Evolutionary conservation across 75 land plant species (phyloP).

Genomic region (Selaginella tamariscina): DNA sequence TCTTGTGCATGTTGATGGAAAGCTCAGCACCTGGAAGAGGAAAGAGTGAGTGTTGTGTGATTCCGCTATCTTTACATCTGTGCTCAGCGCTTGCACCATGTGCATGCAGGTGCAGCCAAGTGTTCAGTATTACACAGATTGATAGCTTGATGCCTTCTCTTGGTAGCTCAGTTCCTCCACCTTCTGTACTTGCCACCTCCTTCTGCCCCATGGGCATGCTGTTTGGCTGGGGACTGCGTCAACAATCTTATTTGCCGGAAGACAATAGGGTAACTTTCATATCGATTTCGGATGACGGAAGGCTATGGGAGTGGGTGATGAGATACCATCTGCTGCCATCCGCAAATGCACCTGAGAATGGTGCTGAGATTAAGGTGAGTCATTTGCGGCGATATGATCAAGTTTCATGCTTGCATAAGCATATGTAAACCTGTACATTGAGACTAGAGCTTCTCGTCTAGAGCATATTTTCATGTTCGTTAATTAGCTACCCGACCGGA

Average conservation of each 20-base stretch:
- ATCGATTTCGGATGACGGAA: slow-evolving; percentile 94
- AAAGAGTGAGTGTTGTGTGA: slow-evolving; percentile 47
- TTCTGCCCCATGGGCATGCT: slow-evolving; percentile 41
- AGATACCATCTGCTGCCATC: slow-evolving; percentile 17
- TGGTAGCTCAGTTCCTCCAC: slow-evolving; percentile 80
- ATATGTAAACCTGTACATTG: no score
- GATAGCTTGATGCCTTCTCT: slow-evolving; percentile 74
- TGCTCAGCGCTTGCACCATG: neutral
- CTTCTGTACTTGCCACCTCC: slow-evolving; percentile 61
- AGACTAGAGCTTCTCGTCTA: no score
- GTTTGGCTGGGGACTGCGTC: neutral
- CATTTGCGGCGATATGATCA: no score
- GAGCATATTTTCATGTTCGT: neutral
- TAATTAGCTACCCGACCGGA: neutral
- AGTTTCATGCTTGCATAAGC: no score
- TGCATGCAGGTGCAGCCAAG: slow-evolving; percentile 65
- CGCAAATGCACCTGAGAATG: no score
- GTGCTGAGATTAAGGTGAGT: no score
- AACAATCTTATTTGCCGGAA: no score
- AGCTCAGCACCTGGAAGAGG: slow-evolving; percentile 64
- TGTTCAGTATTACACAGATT: slow-evolving; percentile 39
- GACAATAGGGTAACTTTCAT: slow-evolving; percentile 48
- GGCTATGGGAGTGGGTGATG: slow-evolving; percentile 83
- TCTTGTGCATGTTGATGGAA: slow-evolving; percentile 87
- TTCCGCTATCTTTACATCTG: neutral